Evolutionary conservation across 176 grass and related monocot genomes (phyloP).

Genomic region (Miscanthus lutarioriparius): DNA sequence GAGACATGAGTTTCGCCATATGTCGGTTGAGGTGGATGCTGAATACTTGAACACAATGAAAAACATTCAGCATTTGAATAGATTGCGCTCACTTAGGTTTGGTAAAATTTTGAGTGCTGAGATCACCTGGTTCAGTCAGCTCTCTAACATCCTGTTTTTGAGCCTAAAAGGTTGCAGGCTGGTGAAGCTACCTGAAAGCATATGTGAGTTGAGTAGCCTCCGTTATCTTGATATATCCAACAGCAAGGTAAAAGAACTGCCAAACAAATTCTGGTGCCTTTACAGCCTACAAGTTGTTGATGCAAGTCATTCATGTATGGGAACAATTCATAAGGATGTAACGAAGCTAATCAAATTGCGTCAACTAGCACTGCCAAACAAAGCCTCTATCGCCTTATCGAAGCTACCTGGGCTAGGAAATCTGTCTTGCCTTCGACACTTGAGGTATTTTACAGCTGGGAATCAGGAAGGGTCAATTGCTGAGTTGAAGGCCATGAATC

Average conservation of each 20-base stretch:
- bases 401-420: constrained; percentile 36
- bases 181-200: constrained; percentile 15
- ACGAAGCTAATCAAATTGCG: not conserved
- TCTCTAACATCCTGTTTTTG: constrained; percentile 27
- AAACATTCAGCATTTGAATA: not conserved
- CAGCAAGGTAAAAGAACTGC: not conserved
- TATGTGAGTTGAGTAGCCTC: constrained; percentile 25
- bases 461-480: not conserved
- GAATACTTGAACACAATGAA: not conserved
- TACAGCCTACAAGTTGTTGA: constrained; percentile 28
- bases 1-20: not conserved
- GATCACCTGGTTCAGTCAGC: not conserved
- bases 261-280: constrained; percentile 16
- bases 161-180: not conserved
- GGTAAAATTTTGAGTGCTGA: not conserved
- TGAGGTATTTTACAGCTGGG: constrained; percentile 18
- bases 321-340: not conserved
- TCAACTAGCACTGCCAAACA: not conserved
- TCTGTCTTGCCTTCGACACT: constrained; percentile 35
- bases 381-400: not conserved
- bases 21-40: not conserved
- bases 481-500: constrained; percentile 47
- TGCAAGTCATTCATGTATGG: not conserved
- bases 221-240: constrained; percentile 20
- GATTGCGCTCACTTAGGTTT: not conserved